These are phyloP conservation scores for Colletotrichum musae DNA, from an alignment of 2,329 filamentous ascomycete species.

Conservation along the genomic window DNA sequence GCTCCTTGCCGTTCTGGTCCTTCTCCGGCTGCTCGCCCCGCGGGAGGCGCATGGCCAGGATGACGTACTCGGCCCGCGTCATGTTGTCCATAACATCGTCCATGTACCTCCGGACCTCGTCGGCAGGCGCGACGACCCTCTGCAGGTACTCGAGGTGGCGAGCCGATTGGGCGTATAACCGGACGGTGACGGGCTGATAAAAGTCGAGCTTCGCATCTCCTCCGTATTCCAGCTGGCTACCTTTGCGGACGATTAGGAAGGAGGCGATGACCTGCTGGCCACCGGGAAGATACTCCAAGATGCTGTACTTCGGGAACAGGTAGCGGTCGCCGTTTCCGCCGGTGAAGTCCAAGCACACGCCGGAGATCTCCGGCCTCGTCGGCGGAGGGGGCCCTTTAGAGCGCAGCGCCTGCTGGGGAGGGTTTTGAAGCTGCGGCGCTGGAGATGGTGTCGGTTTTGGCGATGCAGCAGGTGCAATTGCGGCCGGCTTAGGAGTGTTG, in stretches of 20 bases:
- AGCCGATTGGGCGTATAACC: conserved; percentile 67
- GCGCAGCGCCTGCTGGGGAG: conserved; percentile 68
- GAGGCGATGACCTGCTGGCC: conserved; percentile 78
- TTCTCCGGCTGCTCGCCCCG: conserved; percentile 55
- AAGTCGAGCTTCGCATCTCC: conserved; percentile 77
- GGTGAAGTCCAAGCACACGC: conserved; percentile 78
- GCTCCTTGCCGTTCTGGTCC: conserved; percentile 43
- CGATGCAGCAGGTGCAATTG: conserved; percentile 26
- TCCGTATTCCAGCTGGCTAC: conserved; percentile 75
- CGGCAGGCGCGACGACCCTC: conserved; percentile 72
- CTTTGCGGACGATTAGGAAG: conserved; percentile 83
- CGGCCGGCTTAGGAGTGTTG: conserved; percentile 39
- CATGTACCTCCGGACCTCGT: conserved; percentile 78
- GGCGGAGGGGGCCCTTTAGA: conserved; percentile 70
- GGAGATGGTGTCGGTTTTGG: conserved; percentile 26
- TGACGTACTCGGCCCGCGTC: conserved; percentile 76
- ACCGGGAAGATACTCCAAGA: conserved; percentile 75
- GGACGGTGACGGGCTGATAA: conserved; percentile 81
- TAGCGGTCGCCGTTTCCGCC: conserved; percentile 81
- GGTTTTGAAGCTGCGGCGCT: conserved; percentile 41
- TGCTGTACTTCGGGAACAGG: conserved; percentile 83
- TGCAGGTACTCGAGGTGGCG: conserved; percentile 73
- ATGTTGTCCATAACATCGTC: conserved; percentile 79
- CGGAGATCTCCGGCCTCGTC: conserved; percentile 72
- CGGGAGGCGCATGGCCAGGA: conserved; percentile 77